phyloP scores from a whole-genome alignment of 140 eudicot species.

The Senecio squalidus region DNA sequence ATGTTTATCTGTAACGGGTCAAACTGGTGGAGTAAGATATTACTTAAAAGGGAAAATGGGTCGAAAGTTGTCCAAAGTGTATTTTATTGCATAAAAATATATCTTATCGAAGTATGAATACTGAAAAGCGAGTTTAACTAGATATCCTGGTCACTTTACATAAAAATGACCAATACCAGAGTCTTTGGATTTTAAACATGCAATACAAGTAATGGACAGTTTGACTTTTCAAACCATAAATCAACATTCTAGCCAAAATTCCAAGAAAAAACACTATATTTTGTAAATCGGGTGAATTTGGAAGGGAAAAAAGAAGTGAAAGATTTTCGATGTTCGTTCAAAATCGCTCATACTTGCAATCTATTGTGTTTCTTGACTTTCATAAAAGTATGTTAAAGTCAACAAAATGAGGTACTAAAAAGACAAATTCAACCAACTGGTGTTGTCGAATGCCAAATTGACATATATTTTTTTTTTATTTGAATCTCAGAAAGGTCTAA shows the following conservation, averaged over 20 bases:
- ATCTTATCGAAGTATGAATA: too few species aligned
- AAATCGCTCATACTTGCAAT: neutral
- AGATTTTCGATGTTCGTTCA: neutral
- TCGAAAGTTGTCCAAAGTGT: too few species aligned
- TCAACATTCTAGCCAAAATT: too few species aligned
- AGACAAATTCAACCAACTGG: slow-evolving; percentile 12
- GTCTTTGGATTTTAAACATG: neutral
- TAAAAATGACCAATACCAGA: neutral
- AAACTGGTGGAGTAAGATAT: neutral
- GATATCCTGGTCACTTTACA: neutral
- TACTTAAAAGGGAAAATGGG: too few species aligned
- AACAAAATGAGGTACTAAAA: slow-evolving; percentile 11
- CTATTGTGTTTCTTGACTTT: neutral
- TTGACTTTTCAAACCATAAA: neutral
- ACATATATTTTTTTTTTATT: too few species aligned
- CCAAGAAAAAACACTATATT: too few species aligned
- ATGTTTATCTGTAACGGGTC: neutral
- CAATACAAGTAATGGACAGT: neutral
- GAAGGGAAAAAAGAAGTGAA: neutral
- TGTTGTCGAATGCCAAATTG: neutral
- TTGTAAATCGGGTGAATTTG: neutral
- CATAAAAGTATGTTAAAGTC: slow-evolving; percentile 10
- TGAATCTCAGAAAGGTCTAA: too few species aligned
- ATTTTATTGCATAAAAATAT: too few species aligned
- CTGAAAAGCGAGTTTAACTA: too few species aligned